Percentiles rank a stretch among this genome's conserved stretches.
These are phyloP conservation scores for Colletotrichum gloeosporioides DNA, from an alignment of 2,329 filamentous ascomycete genomes.

Conservation along the genomic window DNA sequence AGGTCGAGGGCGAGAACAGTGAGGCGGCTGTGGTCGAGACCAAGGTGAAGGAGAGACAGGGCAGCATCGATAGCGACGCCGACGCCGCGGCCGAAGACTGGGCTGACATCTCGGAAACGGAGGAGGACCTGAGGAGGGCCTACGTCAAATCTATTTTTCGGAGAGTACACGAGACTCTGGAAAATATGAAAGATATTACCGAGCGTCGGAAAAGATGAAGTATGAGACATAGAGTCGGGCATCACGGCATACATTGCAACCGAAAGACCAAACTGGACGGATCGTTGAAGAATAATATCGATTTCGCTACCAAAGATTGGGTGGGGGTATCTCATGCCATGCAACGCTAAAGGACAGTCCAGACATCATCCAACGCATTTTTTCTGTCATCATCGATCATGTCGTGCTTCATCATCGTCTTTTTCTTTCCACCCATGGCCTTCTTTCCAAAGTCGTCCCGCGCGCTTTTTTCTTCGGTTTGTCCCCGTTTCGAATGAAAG, in stretches of 20 bases:
- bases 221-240: no score
- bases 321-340: constrained; percentile 19
- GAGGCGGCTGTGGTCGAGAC: not conserved
- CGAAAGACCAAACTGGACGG: not conserved
- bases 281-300: not conserved
- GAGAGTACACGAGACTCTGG: no score
- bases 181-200: no score
- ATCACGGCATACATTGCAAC: not conserved
- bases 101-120: no score
- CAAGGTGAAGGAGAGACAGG: no score
- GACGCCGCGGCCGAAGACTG: no score
- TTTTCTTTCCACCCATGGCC: not conserved
- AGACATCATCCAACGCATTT: constrained; percentile 15
- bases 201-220: no score
- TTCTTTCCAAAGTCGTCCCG: not conserved
- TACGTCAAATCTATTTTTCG: no score
- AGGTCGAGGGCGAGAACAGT: no score
- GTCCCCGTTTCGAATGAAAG: not conserved
- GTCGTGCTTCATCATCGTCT: not conserved
- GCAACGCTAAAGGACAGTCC: constrained; percentile 19
- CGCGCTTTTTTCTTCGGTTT: not conserved
- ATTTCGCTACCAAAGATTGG: constrained; percentile 17
- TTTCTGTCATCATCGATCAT: not conserved
- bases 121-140: no score
- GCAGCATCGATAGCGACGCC: no score